phyloP scores from a whole-genome alignment of 768 basidiomycete genomes.

The Russula sp. region DNA sequence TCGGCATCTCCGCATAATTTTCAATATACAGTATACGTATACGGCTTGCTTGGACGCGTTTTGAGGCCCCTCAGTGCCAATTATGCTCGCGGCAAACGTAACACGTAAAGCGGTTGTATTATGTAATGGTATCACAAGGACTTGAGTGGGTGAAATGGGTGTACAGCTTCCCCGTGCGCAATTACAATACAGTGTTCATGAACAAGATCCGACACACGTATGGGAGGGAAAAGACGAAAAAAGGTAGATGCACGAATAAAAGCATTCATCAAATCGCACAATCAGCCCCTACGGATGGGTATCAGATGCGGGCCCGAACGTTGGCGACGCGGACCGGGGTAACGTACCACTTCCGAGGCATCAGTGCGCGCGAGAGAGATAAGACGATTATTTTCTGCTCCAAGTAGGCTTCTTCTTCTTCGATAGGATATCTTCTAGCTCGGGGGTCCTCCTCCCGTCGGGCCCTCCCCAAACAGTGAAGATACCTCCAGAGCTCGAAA shows the following conservation, averaged over 20 bases:
- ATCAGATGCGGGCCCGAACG: background rate
- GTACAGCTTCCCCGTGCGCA: background rate
- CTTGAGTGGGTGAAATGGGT: background rate
- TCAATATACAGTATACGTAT: no score
- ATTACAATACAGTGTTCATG: slow-evolving; percentile 1
- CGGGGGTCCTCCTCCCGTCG: slow-evolving; percentile 47
- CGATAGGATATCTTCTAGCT: slow-evolving; percentile 39
- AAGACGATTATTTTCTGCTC: slow-evolving; percentile 11
- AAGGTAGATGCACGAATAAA: background rate
- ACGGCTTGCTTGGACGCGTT: no score
- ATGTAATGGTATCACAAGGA: background rate
- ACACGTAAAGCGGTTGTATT: background rate
- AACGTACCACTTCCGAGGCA: background rate
- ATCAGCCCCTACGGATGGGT: background rate
- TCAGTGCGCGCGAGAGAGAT: background rate
- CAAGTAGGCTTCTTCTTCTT: slow-evolving; percentile 33
- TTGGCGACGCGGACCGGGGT: background rate
- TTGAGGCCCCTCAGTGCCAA: background rate
- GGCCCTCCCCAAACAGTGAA: slow-evolving; percentile 46
- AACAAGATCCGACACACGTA: background rate
- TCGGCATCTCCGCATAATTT: no score
- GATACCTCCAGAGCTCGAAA: slow-evolving; percentile 25
- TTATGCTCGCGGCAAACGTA: background rate
- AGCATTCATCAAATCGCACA: background rate
- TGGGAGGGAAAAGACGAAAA: background rate